Conservation (phyloP, 116 monocot genomes). For the Iris pallida region DNA sequence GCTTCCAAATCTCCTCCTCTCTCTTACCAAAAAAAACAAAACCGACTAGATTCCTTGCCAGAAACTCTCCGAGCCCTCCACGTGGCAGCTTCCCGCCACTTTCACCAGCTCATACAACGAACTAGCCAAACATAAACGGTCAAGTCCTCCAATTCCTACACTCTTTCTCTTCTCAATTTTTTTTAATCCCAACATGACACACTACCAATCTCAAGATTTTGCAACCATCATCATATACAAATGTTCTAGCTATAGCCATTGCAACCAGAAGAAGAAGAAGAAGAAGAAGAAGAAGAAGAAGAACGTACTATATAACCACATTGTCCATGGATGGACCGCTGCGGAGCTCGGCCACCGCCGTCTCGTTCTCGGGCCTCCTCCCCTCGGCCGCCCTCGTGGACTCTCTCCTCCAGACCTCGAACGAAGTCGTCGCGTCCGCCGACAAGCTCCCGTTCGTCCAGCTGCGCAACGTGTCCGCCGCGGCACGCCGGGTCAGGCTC, state of each 20-base stretch:
- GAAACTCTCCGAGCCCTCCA: background rate
- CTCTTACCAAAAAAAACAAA: no score
- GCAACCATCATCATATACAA: no score
- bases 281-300: no score
- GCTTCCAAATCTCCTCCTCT: no score
- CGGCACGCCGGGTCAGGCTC: slow-evolving; percentile 16
- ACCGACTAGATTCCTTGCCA: no score
- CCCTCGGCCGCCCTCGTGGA: slow-evolving; percentile 20
- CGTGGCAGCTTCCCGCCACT: slow-evolving; percentile 7
- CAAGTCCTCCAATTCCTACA: background rate
- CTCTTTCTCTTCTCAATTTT: background rate
- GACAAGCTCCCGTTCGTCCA: slow-evolving; percentile 18
- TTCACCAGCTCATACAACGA: background rate
- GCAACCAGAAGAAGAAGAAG: no score
- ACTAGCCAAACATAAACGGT: background rate
- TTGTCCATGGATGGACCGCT: background rate
- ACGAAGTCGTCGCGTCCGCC: slow-evolving; percentile 12
- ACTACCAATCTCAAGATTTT: no score
- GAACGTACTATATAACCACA: no score
- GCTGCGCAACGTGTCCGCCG: slow-evolving; percentile 19
- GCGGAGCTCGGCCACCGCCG: background rate
- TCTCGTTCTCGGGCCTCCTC: slow-evolving; percentile 22
- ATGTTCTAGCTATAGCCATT: no score
- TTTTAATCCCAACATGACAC: no score
- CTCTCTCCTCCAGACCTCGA: slow-evolving; percentile 18